Evolutionary conservation across 768 basidiomycete genomes (phyloP).

Genomic region (Hemileccinum rubropunctum): DNA sequence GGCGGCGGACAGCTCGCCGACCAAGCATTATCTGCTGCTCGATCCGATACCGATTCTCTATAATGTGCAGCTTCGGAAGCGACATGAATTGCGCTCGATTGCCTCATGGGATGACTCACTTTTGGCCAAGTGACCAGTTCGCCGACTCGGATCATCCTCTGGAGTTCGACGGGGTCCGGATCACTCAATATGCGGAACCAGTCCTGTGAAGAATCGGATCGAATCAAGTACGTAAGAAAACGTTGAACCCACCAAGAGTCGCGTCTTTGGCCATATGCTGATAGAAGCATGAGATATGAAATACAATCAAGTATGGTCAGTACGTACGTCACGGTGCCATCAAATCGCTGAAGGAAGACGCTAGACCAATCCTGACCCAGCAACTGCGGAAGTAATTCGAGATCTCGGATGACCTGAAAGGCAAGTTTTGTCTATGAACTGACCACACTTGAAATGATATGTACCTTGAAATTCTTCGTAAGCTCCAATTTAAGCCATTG

Average conservation of each 20-base stretch:
- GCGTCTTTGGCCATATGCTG: slow-evolving; percentile 85
- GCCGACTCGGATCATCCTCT: slow-evolving; percentile 84
- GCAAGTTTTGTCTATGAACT: not conserved
- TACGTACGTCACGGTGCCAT: slow-evolving; percentile 80
- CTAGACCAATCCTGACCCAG: slow-evolving; percentile 96
- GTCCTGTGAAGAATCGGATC: slow-evolving; percentile 46
- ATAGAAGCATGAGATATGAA: slow-evolving; percentile 24
- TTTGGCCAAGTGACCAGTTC: slow-evolving; percentile 97
- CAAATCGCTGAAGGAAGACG: slow-evolving; percentile 93
- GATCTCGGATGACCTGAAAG: slow-evolving; percentile 82
- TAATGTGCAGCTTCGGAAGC: slow-evolving; percentile 77
- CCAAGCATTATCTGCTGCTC: slow-evolving; percentile 82
- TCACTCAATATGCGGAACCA: slow-evolving; percentile 85
- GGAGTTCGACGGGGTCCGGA: slow-evolving; percentile 75
- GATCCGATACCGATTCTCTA: slow-evolving; percentile 84
- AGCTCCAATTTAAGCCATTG: slow-evolving; percentile 95
- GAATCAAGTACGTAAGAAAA: not conserved
- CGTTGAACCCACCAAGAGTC: slow-evolving; percentile 54
- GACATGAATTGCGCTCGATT: slow-evolving; percentile 9
- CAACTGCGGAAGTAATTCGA: slow-evolving; percentile 91
- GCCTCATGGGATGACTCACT: slow-evolving; percentile 39
- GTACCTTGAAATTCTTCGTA: slow-evolving; percentile 91
- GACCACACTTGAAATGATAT: not conserved
- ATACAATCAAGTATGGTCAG: not conserved
- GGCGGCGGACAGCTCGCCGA: slow-evolving; percentile 64